These are phyloP conservation scores for Amniculicola lignicola DNA, from an alignment of 495 filamentous ascomycete genomes.

Conservation along the genomic window DNA sequence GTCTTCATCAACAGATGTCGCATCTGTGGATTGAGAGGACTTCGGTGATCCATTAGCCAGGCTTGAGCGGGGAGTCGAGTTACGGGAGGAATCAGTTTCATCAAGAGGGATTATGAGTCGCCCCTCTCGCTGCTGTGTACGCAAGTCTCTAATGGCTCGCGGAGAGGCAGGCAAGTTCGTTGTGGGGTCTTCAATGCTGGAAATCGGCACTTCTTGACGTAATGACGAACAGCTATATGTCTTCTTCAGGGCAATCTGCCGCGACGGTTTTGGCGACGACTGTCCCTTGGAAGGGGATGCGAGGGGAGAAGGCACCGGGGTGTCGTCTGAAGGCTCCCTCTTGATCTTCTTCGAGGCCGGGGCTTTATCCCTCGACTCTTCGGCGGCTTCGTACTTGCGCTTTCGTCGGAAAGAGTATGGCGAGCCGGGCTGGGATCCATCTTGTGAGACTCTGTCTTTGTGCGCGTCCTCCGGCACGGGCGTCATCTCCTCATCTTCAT, in stretches of 20 bases:
- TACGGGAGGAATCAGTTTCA: conserved; percentile 14
- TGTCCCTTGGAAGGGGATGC: conserved; percentile 10
- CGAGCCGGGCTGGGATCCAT: neutral
- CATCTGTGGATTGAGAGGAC: conserved; percentile 27
- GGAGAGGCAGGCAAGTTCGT: conserved; percentile 16
- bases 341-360: conserved; percentile 19
- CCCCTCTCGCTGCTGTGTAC: conserved; percentile 28
- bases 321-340: neutral
- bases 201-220: conserved; percentile 25
- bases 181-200: conserved; percentile 30
- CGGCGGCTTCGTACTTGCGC: conserved; percentile 23
- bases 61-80: conserved; percentile 18
- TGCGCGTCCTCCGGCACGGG: conserved; percentile 4
- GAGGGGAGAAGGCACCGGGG: neutral
- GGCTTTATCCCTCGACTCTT: neutral
- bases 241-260: conserved; percentile 15
- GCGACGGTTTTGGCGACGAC: neutral
- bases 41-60: conserved; percentile 12
- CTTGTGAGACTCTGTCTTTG: neutral
- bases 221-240: conserved; percentile 25
- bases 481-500: conserved; percentile 25
- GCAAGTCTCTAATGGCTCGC: conserved; percentile 8
- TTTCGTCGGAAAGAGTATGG: conserved; percentile 34
- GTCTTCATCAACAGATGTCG: conserved; percentile 30
- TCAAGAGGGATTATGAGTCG: conserved; percentile 22